A percentile compares a stretch with the other conserved stretches of the same genome.
These are phyloP conservation scores for Mortierella sp. DNA, from an alignment of 371 early-diverging fungal species.

Conservation along the genomic window DNA sequence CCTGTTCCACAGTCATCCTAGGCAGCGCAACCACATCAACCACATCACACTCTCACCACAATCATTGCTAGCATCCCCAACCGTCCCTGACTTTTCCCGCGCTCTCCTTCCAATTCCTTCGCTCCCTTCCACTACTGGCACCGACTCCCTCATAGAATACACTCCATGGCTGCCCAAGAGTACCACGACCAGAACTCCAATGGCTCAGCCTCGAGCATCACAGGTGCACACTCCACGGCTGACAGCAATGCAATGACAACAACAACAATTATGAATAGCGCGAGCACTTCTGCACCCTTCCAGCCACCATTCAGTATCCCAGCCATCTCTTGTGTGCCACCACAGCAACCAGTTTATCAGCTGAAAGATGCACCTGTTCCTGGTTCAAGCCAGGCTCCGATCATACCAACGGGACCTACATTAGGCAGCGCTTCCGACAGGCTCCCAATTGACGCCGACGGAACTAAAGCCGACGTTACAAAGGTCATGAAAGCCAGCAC, in stretches of 20 bases:
- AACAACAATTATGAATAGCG: not conserved
- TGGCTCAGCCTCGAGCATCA: too few species aligned
- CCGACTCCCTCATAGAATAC: not conserved
- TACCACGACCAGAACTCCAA: too few species aligned
- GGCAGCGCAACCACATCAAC: not conserved
- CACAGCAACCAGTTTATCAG: conserved; percentile 5
- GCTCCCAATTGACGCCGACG: too few species aligned
- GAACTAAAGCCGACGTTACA: too few species aligned
- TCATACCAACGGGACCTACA: too few species aligned
- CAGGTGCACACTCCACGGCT: not conserved
- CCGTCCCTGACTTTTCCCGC: not conserved
- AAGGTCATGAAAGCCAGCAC: too few species aligned
- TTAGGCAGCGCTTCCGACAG: too few species aligned
- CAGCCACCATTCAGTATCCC: not conserved
- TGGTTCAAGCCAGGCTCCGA: not conserved
- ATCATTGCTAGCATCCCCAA: not conserved
- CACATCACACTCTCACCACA: not conserved
- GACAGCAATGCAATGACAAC: not conserved
- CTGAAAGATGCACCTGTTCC: conserved; percentile 7
- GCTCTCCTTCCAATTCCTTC: not conserved
- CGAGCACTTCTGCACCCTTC: conserved; percentile 3
- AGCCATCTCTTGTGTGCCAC: not conserved
- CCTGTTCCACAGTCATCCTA: not conserved
- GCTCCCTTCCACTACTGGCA: not conserved
- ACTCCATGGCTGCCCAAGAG: too few species aligned